phyloP scores from a whole-genome alignment of 2,329 filamentous ascomycete species.

The Nemania sp. region DNA sequence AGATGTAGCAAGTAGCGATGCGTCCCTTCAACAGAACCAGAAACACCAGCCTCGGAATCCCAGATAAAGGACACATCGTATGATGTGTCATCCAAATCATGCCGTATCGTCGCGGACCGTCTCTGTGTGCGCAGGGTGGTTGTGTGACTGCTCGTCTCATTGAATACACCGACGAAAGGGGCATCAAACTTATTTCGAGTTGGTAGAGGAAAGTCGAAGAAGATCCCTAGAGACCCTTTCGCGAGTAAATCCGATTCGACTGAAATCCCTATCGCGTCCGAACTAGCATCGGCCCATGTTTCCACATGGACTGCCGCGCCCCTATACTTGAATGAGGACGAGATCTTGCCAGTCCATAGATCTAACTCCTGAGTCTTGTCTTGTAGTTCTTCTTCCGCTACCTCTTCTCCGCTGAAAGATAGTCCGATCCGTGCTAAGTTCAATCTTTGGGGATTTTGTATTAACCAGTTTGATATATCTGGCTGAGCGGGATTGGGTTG shows the following conservation, averaged over 20 bases:
- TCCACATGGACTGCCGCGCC: slow-evolving; percentile 56
- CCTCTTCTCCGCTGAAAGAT: slow-evolving; percentile 55
- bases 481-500: slow-evolving; percentile 56
- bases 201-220: slow-evolving; percentile 65
- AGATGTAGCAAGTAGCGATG: slow-evolving; percentile 59
- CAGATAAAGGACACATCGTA: slow-evolving; percentile 58
- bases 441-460: slow-evolving; percentile 63
- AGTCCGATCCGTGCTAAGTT: slow-evolving; percentile 63
- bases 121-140: slow-evolving; percentile 52
- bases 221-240: slow-evolving; percentile 56
- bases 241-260: slow-evolving; percentile 58
- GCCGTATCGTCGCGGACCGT: slow-evolving; percentile 55
- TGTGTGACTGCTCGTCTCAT: slow-evolving; percentile 59
- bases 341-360: slow-evolving; percentile 60
- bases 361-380: slow-evolving; percentile 59
- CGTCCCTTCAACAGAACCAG: slow-evolving; percentile 51
- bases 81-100: slow-evolving; percentile 57
- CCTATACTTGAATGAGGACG: slow-evolving; percentile 59
- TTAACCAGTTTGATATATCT: slow-evolving; percentile 58
- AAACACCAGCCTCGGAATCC: slow-evolving; percentile 52
- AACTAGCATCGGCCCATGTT: slow-evolving; percentile 59
- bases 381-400: slow-evolving; percentile 56
- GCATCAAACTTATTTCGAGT: slow-evolving; percentile 65
- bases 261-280: slow-evolving; percentile 59
- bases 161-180: slow-evolving; percentile 65